These are phyloP conservation scores for Naganishia albida DNA, from an alignment of 1,284 basidiomycete species.

Conservation along the genomic window DNA sequence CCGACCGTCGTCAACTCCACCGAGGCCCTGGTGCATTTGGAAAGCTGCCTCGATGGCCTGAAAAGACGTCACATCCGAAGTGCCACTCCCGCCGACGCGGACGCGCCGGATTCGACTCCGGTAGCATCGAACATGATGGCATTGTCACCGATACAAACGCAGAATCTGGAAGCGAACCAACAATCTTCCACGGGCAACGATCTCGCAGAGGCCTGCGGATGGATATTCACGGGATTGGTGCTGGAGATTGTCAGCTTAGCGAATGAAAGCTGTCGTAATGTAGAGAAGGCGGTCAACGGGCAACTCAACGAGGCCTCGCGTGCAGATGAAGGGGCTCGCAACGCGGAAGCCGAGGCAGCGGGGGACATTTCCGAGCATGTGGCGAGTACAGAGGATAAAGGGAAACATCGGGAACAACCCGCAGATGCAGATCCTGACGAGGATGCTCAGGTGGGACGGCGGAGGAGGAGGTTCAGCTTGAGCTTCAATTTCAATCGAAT, in stretches of 20 bases:
- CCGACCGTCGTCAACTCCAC: conserved; percentile 1
- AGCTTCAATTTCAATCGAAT: conserved; percentile 25
- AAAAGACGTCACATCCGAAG: neutral
- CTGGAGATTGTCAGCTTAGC: conserved; percentile 20
- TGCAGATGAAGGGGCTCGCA: neutral
- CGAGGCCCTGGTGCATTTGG: conserved; percentile 18
- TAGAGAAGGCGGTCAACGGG: neutral
- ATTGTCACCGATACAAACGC: neutral
- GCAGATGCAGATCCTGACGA: neutral
- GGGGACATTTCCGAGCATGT: neutral
- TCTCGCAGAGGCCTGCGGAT: conserved; percentile 17
- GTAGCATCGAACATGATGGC: neutral
- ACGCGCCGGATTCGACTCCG: neutral
- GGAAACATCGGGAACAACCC: conserved; percentile 7
- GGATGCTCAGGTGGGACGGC: neutral
- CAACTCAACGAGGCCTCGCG: neutral
- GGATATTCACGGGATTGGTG: conserved; percentile 24
- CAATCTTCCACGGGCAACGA: conserved; percentile 1
- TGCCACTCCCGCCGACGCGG: neutral
- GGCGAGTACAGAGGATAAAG: neutral
- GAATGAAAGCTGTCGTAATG: conserved; percentile 7
- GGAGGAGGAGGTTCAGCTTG: conserved; percentile 17
- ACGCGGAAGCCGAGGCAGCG: neutral
- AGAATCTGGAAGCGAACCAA: neutral
- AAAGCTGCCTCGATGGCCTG: conserved; percentile 15